phyloP scores from a whole-genome alignment of 805 yeast genomes.

The Candida endomychidarum region DNA sequence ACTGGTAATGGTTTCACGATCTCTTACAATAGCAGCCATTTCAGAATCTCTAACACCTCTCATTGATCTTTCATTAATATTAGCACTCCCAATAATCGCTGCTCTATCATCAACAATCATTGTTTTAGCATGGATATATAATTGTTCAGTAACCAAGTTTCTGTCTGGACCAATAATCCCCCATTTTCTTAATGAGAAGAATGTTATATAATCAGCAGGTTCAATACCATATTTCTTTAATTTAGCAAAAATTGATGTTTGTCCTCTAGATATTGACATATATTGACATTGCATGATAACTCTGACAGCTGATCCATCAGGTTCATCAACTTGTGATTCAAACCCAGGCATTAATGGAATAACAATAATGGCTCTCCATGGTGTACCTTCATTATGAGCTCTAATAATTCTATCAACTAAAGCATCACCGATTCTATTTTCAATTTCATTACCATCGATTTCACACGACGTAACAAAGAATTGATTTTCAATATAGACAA shows the following conservation, averaged over 20 bases:
- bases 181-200: conserved; percentile 93
- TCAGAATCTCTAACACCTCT: conserved; percentile 93
- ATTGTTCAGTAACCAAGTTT: conserved; percentile 80
- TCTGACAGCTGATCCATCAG: conserved; percentile 93
- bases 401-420: conserved; percentile 92
- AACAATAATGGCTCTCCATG: conserved; percentile 88
- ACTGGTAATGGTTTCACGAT: conserved; percentile 64
- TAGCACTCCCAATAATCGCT: conserved; percentile 96
- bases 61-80: conserved; percentile 95
- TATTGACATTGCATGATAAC: conserved; percentile 96
- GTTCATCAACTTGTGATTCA: conserved; percentile 86
- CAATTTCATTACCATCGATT: conserved; percentile 78
- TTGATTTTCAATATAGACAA: conserved; percentile 93
- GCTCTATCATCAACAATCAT: conserved; percentile 90
- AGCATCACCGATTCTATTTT: conserved; percentile 93
- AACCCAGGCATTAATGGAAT: conserved; percentile 99
- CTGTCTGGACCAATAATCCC: conserved; percentile 80
- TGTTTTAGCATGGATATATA: conserved; percentile 90
- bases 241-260: conserved; percentile 81
- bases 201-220: conserved; percentile 89
- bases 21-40: conserved; percentile 85
- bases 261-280: conserved; percentile 89
- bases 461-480: conserved; percentile 89
- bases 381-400: conserved; percentile 72
- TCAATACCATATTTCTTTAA: conserved; percentile 75